Percentiles rank a stretch among this genome's conserved stretches.
These are phyloP conservation scores for Polysphondylium violaceum DNA, from an alignment of 78 protist genomes.

Conservation along the genomic window DNA sequence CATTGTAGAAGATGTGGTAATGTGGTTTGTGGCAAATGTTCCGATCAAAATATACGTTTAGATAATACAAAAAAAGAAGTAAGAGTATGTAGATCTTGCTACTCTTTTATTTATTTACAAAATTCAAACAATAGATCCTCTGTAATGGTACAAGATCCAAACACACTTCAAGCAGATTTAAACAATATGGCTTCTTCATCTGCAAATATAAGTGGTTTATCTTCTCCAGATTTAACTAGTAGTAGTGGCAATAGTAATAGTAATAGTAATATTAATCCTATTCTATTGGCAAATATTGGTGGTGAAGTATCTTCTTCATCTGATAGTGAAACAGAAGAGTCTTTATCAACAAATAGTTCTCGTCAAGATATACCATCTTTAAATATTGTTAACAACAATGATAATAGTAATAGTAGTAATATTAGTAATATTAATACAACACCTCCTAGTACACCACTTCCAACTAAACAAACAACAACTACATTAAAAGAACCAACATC, in stretches of 20 bases:
- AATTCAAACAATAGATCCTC: too few relatives aligned
- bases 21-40: constrained; percentile 77
- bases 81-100: constrained; percentile 77
- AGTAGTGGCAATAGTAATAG: not conserved
- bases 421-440: not conserved
- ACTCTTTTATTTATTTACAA: too few relatives aligned
- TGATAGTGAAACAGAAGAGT: constrained; percentile 17
- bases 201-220: too few relatives aligned
- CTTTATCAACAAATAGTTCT: constrained; percentile 11
- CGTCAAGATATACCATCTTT: constrained; percentile 31
- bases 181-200: too few relatives aligned
- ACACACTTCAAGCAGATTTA: constrained; percentile 18
- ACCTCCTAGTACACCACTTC: not conserved
- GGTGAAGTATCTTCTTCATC: not conserved
- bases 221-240: not conserved
- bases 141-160: too few relatives aligned
- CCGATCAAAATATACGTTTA: constrained; percentile 23
- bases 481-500: not conserved
- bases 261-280: not conserved
- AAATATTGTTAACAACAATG: not conserved
- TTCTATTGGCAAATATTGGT: not conserved
- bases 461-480: constrained; percentile 1
- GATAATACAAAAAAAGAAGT: constrained; percentile 68
- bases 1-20: constrained; percentile 78
- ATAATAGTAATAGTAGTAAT: not conserved